Conservation (phyloP, 2,329 filamentous ascomycete species). For the Pyrenochaeta sp. region DNA sequence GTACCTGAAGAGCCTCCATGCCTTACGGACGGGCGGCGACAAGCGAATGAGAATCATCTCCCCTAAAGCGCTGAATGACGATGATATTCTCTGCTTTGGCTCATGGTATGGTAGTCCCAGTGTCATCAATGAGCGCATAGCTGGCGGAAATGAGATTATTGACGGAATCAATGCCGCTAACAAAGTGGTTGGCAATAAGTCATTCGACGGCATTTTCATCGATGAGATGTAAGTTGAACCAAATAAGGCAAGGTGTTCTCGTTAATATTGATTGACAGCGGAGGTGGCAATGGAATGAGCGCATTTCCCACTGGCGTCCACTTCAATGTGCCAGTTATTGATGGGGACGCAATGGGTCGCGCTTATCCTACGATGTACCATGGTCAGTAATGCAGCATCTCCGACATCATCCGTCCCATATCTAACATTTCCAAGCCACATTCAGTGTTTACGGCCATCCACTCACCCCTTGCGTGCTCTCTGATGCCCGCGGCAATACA, state of each 20-base stretch:
- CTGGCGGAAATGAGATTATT: conserved; percentile 1
- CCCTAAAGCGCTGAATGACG: neutral
- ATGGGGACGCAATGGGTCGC: conserved; percentile 13
- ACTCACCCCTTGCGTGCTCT: neutral
- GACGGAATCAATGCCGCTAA: neutral
- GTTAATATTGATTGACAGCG: conserved; percentile 1
- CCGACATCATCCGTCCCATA: neutral
- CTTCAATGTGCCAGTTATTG: conserved; percentile 43
- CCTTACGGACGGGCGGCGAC: neutral
- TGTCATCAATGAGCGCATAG: conserved; percentile 5
- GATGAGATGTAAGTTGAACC: neutral
- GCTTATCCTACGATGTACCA: conserved; percentile 10
- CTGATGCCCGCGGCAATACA: conserved; percentile 2
- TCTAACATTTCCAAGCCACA: neutral
- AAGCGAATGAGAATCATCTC: conserved; percentile 3
- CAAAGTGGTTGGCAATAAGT: neutral
- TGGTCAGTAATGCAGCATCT: conserved; percentile 4
- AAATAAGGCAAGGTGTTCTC: neutral
- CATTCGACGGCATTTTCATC: neutral
- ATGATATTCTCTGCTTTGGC: neutral
- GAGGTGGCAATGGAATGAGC: conserved; percentile 7
- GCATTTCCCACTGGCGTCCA: conserved; percentile 2
- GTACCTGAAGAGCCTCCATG: conserved; percentile 2
- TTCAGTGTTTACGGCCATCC: conserved; percentile 3
- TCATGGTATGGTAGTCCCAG: conserved; percentile 4